Percentiles rank a stretch among this genome's conserved stretches.
Evolutionary conservation across 345 rosid genomes (phyloP).

Genomic region (Aethionema arabicum): DNA sequence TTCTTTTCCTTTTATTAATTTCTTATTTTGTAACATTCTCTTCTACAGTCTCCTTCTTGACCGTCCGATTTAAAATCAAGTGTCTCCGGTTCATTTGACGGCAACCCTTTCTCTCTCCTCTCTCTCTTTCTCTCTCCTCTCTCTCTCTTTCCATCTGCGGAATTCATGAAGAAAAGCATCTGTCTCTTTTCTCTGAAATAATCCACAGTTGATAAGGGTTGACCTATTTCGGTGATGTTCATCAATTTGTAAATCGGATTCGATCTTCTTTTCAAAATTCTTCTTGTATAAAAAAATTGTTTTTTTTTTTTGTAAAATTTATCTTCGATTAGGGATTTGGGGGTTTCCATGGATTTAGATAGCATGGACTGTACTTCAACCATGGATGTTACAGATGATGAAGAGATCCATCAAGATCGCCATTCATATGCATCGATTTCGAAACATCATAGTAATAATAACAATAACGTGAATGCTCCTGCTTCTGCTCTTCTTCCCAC

Average conservation of each 20-base stretch:
- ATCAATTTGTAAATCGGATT: slow-evolving; percentile 8
- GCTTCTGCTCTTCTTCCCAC: slow-evolving; percentile 55
- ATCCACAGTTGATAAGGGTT: slow-evolving; percentile 32
- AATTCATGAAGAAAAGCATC: slow-evolving; percentile 36
- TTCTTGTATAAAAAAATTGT: too few species aligned
- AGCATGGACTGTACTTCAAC: slow-evolving; percentile 76
- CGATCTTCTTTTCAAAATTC: slow-evolving; percentile 12
- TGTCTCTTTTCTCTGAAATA: slow-evolving; percentile 16
- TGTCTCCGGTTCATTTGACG: slow-evolving; percentile 36
- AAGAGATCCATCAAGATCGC: slow-evolving; percentile 73
- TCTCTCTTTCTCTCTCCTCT: slow-evolving; percentile 21
- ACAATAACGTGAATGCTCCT: slow-evolving; percentile 39
- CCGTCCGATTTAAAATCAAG: slow-evolving; percentile 32
- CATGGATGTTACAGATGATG: slow-evolving; percentile 69
- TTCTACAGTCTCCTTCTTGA: slow-evolving; percentile 21
- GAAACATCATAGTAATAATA: slow-evolving; percentile 50
- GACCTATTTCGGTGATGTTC: slow-evolving; percentile 28
- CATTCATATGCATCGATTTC: slow-evolving; percentile 54
- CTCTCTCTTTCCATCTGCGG: slow-evolving; percentile 26
- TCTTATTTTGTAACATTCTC: slow-evolving; percentile 14
- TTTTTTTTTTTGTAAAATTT: background rate
- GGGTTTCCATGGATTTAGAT: slow-evolving; percentile 62
- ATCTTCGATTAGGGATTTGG: background rate
- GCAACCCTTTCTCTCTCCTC: background rate
- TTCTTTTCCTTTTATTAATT: background rate